A percentile compares a stretch with the other conserved stretches of the same genome.
Conservation (phyloP, 2,329 filamentous ascomycete genomes). For the Coniochaeta sp. region DNA sequence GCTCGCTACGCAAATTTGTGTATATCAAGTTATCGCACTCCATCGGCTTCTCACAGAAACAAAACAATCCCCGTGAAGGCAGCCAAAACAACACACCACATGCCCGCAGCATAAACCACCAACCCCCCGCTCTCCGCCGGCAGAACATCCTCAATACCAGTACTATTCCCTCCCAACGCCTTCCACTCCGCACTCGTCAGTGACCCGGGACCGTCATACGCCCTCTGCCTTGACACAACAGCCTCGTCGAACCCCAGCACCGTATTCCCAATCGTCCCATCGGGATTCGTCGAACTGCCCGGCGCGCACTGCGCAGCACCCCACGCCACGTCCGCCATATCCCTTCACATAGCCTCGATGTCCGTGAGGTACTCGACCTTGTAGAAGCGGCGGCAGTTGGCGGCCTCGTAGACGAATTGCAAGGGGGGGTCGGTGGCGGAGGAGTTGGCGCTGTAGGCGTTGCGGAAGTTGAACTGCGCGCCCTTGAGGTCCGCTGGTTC, state of each 20-base stretch:
- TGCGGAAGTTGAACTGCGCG: conserved; percentile 33
- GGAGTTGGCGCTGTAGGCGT: conserved; percentile 21
- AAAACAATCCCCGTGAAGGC: neutral
- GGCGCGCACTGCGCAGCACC: conserved; percentile 22
- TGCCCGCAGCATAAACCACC: neutral
- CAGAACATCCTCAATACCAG: neutral
- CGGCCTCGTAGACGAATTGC: conserved; percentile 51
- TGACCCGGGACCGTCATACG: conserved; percentile 9
- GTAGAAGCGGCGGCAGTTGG: conserved; percentile 51
- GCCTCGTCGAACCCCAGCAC: conserved; percentile 1
- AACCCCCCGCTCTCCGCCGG: neutral
- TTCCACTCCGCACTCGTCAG: conserved; percentile 4
- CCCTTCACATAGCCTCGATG: conserved; percentile 40
- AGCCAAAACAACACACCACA: neutral
- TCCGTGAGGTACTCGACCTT: conserved; percentile 41
- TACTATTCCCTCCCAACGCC: neutral
- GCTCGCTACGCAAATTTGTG: neutral
- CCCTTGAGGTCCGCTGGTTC: conserved; percentile 32
- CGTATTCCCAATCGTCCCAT: conserved; percentile 8
- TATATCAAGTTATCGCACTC: neutral
- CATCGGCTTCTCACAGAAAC: neutral
- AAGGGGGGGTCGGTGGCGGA: conserved; percentile 32
- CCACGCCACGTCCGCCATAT: conserved; percentile 30
- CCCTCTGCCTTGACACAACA: conserved; percentile 3
- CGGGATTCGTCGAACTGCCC: conserved; percentile 8